phyloP scores from a whole-genome alignment of 768 basidiomycete genomes.

The Agaricus subrufescens region DNA sequence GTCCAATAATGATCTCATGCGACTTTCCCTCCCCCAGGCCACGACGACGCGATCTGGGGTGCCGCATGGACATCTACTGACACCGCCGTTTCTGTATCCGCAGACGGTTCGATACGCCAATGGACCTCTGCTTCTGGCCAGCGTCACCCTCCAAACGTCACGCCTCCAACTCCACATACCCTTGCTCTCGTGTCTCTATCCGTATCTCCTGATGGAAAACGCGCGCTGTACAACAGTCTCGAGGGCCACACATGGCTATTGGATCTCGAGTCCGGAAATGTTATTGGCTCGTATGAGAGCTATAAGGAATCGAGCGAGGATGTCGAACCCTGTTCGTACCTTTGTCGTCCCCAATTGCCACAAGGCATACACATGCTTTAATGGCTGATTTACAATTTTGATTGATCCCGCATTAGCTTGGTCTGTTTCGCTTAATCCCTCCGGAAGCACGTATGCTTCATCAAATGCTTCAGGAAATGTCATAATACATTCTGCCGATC shows the following conservation, averaged over 20 bases:
- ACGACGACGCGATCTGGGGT: slow-evolving; percentile 78
- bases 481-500: slow-evolving; percentile 63
- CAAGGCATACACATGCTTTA: slow-evolving; percentile 9
- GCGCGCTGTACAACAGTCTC: slow-evolving; percentile 73
- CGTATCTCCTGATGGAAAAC: slow-evolving; percentile 57
- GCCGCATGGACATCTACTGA: slow-evolving; percentile 67
- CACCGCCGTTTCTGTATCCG: slow-evolving; percentile 64
- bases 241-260: slow-evolving; percentile 80
- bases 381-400: slow-evolving; percentile 2
- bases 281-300: slow-evolving; percentile 69
- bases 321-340: slow-evolving; percentile 63
- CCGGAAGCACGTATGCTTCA: slow-evolving; percentile 67
- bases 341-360: not conserved
- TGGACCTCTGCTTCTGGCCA: slow-evolving; percentile 69
- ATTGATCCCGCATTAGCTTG: slow-evolving; percentile 49
- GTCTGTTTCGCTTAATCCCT: slow-evolving; percentile 79
- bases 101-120: slow-evolving; percentile 73
- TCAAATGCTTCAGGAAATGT: slow-evolving; percentile 71
- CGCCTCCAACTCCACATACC: slow-evolving; percentile 65
- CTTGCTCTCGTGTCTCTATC: slow-evolving; percentile 84
- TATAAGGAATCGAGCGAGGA: slow-evolving; percentile 55
- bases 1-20: slow-evolving; percentile 22
- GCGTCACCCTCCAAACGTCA: slow-evolving; percentile 43
- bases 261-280: slow-evolving; percentile 59
- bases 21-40: slow-evolving; percentile 47